A percentile compares a stretch with the other conserved stretches of the same genome.
phyloP scores from a whole-genome alignment of 805 yeast species.

The Millerozyma miso region DNA sequence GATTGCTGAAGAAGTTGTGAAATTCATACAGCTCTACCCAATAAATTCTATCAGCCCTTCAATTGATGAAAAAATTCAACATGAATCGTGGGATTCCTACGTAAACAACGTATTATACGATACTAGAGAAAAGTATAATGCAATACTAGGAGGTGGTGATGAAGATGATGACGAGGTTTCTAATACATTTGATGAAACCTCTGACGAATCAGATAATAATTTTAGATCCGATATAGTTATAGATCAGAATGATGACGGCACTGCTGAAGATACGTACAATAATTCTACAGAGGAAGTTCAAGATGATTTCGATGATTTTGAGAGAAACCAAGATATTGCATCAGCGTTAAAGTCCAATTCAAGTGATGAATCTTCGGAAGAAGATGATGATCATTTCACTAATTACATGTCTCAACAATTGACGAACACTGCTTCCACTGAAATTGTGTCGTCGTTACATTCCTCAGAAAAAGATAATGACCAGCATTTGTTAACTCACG shows the following conservation, averaged over 20 bases:
- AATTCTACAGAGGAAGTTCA: constrained; percentile 2
- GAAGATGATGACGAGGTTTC: constrained; percentile 34
- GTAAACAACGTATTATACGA: constrained; percentile 80
- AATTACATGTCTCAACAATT: constrained; percentile 75
- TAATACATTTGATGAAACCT: constrained; percentile 32
- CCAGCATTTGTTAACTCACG: constrained; percentile 24
- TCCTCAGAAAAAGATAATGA: constrained; percentile 44
- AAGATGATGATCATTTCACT: constrained; percentile 56
- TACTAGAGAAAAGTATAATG: constrained; percentile 90
- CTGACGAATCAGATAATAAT: constrained; percentile 34
- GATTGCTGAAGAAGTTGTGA: constrained; percentile 94
- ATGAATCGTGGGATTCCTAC: constrained; percentile 70
- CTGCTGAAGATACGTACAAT: constrained; percentile 22
- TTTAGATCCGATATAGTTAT: constrained; percentile 25
- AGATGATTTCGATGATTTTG: constrained; percentile 13
- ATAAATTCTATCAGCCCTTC: constrained; percentile 31
- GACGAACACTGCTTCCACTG: constrained; percentile 45
- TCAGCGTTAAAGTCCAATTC: constrained; percentile 12
- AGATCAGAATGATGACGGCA: constrained; percentile 26
- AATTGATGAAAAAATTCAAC: constrained; percentile 36
- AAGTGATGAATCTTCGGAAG: constrained; percentile 34
- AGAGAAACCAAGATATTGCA: constrained; percentile 7
- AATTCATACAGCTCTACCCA: constrained; percentile 55
- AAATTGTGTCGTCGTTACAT: constrained; percentile 34
- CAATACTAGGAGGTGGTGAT: constrained; percentile 81